Conservation (phyloP, 192 early-diverging fungal species). For the Coemansia brasiliensis region DNA sequence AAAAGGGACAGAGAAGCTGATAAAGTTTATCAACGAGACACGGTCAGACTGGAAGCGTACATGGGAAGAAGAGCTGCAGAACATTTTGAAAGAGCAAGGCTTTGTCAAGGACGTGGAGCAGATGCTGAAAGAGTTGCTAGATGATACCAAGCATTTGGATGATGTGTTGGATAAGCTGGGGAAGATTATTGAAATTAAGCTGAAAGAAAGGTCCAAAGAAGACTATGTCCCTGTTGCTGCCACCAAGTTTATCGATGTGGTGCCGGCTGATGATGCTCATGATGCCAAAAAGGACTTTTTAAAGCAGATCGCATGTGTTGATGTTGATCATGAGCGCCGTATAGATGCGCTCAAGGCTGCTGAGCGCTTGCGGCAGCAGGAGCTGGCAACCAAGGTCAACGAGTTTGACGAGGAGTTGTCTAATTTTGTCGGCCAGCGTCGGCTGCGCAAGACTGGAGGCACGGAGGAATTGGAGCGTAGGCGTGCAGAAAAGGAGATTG, state of each 20-base stretch:
- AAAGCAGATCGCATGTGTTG: constrained; percentile 67
- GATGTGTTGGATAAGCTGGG: constrained; percentile 66
- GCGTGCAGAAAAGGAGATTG: constrained; percentile 66
- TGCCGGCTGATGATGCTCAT: constrained; percentile 60
- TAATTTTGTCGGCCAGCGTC: constrained; percentile 63
- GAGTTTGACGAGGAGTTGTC: constrained; percentile 76
- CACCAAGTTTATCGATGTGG: constrained; percentile 56
- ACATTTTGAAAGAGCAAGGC: constrained; percentile 76
- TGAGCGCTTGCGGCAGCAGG: constrained; percentile 65
- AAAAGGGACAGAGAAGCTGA: constrained; percentile 57
- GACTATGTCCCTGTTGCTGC: constrained; percentile 27
- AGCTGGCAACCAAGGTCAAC: constrained; percentile 68
- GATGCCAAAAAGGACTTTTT: constrained; percentile 68
- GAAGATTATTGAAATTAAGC: constrained; percentile 59
- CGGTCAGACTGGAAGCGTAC: constrained; percentile 77
- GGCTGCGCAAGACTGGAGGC: constrained; percentile 75
- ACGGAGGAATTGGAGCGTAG: constrained; percentile 70
- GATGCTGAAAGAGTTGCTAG: constrained; percentile 65
- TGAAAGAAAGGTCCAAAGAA: constrained; percentile 46
- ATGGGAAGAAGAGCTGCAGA: constrained; percentile 83
- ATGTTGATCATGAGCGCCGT: constrained; percentile 64
- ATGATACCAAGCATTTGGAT: constrained; percentile 61
- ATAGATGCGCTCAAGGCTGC: constrained; percentile 67
- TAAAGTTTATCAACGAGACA: constrained; percentile 61
- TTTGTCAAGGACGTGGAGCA: constrained; percentile 79